Base-by-base conservation (phyloP, 2,329 filamentous ascomycete species). In the Colletotrichum tamarilloi region DNA sequence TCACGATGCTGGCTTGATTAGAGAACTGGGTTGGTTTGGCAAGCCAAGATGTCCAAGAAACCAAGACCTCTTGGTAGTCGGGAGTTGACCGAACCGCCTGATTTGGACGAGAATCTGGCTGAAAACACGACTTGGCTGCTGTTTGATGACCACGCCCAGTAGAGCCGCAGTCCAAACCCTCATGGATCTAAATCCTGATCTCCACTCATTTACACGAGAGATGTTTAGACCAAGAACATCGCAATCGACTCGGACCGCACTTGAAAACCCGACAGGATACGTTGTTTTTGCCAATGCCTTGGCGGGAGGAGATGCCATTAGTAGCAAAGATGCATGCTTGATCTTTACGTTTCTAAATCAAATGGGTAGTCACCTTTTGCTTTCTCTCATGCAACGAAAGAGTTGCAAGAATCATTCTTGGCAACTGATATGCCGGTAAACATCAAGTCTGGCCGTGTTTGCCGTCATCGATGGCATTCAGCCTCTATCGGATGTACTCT, bases 41-140 rank as follows among this genome's bases (percentile, higher is more conserved):
- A 49, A 28, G 60, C 70, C 67, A 73, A 73, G 55, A 32, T 16
- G 8, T 3, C 66, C 66, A 70, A 70, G 70, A 70, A 8, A 26
- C 66, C 60, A 62, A 69, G 67, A 65, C 14, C 14, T 65, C 60
- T 69, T 69, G 67, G 55, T 56, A 19, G 46, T 52, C 70, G 67
- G 70, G 60, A 56, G 59, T 73, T 65, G 60, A 14, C 70, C 66
- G 66, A 69, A 16, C 14, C 14, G 11, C 26, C 59, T 56, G 12
- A 7, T 56, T 11, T 11, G 4, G 14, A 9, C 19, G 46, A 55
- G 3, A 26, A 38, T 38, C 16, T 28, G 62, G 62, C 30, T 38
- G n/a, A 46, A 55, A 19, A 1, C 24, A n/a, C 16, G 24, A 28
- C 70, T 73, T 73, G 70, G 70, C 70, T 22, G 24, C 53, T 16